These are phyloP conservation scores for Ceratobasidium sp. DNA, from an alignment of 1,284 basidiomycete species.

Conservation along the genomic window DNA sequence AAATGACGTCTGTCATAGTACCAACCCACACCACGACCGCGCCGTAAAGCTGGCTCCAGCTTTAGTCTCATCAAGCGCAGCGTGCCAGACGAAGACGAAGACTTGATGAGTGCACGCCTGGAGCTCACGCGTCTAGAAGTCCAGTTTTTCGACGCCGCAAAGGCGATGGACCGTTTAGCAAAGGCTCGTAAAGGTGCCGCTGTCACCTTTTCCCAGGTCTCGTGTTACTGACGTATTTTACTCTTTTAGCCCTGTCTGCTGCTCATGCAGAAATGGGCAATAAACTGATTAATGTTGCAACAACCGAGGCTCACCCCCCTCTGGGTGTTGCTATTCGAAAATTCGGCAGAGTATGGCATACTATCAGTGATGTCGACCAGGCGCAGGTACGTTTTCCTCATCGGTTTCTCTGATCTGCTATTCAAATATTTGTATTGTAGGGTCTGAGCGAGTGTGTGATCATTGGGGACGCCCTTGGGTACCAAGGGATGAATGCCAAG, in stretches of 20 bases:
- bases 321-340: constrained; percentile 82
- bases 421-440: constrained; percentile 44
- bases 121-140: constrained; percentile 89
- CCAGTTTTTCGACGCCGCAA: constrained; percentile 88
- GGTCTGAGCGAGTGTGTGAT: constrained; percentile 92
- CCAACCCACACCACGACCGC: constrained; percentile 77
- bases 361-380: constrained; percentile 81
- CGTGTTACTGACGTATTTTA: neutral
- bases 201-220: neutral
- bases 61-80: constrained; percentile 73
- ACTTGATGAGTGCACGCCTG: constrained; percentile 84
- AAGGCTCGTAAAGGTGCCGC: constrained; percentile 73
- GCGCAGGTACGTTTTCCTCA: constrained; percentile 60
- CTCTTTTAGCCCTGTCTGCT: constrained; percentile 68
- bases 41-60: constrained; percentile 69
- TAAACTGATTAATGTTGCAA: constrained; percentile 85
- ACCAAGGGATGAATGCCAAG: constrained; percentile 92
- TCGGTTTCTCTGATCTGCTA: neutral
- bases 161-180: constrained; percentile 83
- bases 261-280: constrained; percentile 87
- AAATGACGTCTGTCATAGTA: constrained; percentile 52
- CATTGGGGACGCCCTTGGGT: constrained; percentile 88
- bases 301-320: constrained; percentile 83
- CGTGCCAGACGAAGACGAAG: constrained; percentile 83
- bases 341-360: constrained; percentile 84